A percentile compares a stretch with the other conserved stretches of the same genome.
Evolutionary conservation across 140 eudicot genomes (phyloP).

Genomic region (Bidens hawaiensis): DNA sequence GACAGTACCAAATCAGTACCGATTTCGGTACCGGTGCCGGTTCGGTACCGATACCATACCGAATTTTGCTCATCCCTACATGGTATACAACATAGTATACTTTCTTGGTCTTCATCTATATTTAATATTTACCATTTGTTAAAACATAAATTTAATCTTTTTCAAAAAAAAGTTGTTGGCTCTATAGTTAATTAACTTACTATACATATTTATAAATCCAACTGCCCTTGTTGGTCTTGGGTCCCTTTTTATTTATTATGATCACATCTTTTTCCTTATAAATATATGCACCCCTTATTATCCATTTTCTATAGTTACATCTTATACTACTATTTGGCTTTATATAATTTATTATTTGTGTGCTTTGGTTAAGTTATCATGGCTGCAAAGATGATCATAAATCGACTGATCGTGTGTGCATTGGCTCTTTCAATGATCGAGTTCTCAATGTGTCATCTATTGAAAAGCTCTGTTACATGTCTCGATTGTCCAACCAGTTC

Average conservation of each 20-base stretch:
- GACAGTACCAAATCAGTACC: too few species aligned
- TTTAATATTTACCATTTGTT: not conserved
- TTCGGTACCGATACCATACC: too few species aligned
- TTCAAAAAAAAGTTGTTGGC: conserved; percentile 26
- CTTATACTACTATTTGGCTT: not conserved
- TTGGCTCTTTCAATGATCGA: conserved; percentile 41
- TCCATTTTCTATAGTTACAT: conserved; percentile 1
- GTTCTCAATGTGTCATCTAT: conserved; percentile 26
- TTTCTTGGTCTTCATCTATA: not conserved
- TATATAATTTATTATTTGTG: not conserved
- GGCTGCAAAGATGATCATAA: conserved; percentile 29
- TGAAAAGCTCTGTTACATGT: conserved; percentile 56
- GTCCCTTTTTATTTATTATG: conserved; percentile 44
- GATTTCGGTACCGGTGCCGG: too few species aligned
- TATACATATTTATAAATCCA: conserved; percentile 21
- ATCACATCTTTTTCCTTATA: conserved; percentile 18
- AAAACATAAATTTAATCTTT: not conserved
- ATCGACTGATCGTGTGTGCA: conserved; percentile 25
- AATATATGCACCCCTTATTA: conserved; percentile 17
- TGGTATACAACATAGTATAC: not conserved
- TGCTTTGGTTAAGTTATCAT: not conserved
- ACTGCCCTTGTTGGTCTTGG: conserved; percentile 38
- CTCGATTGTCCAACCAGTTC: conserved; percentile 43
- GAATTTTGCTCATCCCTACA: too few species aligned
- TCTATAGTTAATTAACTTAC: conserved; percentile 14